phyloP scores from a whole-genome alignment of 805 yeast species.

The Pichia phayaonensis region DNA sequence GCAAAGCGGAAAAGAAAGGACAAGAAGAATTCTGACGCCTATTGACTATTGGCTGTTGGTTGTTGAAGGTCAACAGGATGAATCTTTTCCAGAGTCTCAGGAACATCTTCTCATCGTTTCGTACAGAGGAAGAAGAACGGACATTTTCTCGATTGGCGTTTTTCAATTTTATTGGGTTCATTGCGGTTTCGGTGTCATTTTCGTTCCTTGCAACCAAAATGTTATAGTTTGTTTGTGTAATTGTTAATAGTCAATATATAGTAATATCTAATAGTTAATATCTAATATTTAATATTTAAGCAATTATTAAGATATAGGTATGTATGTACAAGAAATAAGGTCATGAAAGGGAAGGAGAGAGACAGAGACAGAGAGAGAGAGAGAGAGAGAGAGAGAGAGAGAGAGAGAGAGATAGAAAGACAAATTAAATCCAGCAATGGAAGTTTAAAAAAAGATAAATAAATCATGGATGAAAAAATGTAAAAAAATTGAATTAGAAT shows the following conservation, averaged over 20 bases:
- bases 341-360: background rate
- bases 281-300: background rate
- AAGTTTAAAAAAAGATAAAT: background rate
- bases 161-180: slow-evolving; percentile 68
- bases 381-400: no score
- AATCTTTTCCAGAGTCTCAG: slow-evolving; percentile 71
- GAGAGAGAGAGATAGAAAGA: no score
- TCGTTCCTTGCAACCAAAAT: slow-evolving; percentile 36
- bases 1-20: no score
- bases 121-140: slow-evolving; percentile 83
- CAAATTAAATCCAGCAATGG: no score
- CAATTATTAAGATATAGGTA: no score
- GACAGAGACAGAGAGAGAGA: no score
- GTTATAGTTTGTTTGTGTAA: background rate
- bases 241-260: no score
- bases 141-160: slow-evolving; percentile 69
- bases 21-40: no score
- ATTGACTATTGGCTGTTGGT: background rate
- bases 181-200: slow-evolving; percentile 74
- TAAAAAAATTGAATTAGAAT: background rate
- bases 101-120: slow-evolving; percentile 69
- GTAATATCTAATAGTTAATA: no score
- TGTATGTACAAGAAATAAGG: background rate
- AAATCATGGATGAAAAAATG: background rate
- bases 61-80: background rate